Base-by-base conservation (phyloP, 768 basidiomycete species). In the Lactarius hatsudake region DNA sequence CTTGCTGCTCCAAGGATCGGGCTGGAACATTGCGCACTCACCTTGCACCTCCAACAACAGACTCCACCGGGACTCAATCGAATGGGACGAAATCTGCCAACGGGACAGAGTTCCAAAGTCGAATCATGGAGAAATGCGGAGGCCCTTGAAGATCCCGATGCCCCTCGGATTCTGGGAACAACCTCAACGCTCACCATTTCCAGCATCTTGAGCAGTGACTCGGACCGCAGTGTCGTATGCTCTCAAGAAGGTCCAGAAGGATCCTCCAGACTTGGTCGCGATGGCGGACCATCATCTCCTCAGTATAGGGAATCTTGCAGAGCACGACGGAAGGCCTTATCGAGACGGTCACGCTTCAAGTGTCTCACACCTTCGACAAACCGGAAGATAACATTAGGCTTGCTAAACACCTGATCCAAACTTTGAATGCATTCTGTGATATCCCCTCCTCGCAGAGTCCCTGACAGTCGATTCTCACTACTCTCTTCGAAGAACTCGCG, bases 341-440 rank as follows among this genome's bases (percentile, higher is more conserved):
- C 38, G 93, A 96, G 74, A 94, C 93, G 1, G 89, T 99, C 72
- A 91, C 92, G 3, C 81, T 92, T 30, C 91, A 96, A 73, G 93
- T 96, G 92, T 85, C 91, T 12, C 91, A 94, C 75, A 87, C 94
- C 23, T 98, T 98, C 74, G 92, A 94, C 61, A 84, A 86, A 57
- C 88, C 88, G 2, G 87, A 90, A 34, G 88, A 91, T 69, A 93
- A 94, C 73, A 95, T 97, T 79, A 86, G 97, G 48, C 81, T 99
- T 10, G 94, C 96, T 57, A 99, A 99, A 77, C 97, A 98, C 76
- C 85, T 98, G 62, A 96, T 98, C 69, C 96, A 98, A 76, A 96
- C 96, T 0, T 84, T 98, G 34, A 95, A 96, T 72, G 91, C 91
- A 30, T 94, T 98, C 75, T 96, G 95, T 73, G 95, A 98, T 73